Conservation (phyloP, 2,329 filamentous ascomycete species). For the Aspergillus versicolor region DNA sequence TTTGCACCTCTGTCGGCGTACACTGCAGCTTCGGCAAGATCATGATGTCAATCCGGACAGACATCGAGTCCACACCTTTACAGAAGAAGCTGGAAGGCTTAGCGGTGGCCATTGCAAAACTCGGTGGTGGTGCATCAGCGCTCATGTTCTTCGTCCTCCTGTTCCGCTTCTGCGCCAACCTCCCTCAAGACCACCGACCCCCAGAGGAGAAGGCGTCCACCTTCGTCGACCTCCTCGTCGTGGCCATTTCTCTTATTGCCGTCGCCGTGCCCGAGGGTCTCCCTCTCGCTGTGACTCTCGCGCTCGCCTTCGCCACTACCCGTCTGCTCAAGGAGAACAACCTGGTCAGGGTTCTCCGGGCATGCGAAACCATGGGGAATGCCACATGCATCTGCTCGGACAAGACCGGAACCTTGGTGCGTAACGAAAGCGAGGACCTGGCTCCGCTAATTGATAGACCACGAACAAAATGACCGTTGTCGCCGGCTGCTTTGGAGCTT, state of each 20-base stretch:
- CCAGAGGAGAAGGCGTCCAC: conserved; percentile 47
- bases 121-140: conserved; percentile 72
- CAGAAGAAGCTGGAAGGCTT: conserved; percentile 75
- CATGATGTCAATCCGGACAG: conserved; percentile 74
- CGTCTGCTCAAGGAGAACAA: conserved; percentile 65
- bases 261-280: conserved; percentile 62
- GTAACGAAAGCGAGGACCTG: no score
- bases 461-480: conserved; percentile 65
- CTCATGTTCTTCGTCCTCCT: conserved; percentile 78
- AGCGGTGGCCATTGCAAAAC: conserved; percentile 77
- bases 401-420: conserved; percentile 60
- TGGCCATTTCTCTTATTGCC: conserved; percentile 59
- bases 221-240: conserved; percentile 51
- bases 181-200: conserved; percentile 32
- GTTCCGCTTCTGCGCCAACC: no score
- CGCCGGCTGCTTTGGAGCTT: conserved; percentile 53
- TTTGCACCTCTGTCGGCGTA: conserved; percentile 73
- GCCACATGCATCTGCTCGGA: conserved; percentile 65
- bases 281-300: conserved; percentile 61
- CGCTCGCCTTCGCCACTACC: conserved; percentile 62
- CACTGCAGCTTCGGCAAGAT: conserved; percentile 76
- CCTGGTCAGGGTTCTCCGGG: conserved; percentile 58
- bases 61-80: conserved; percentile 73
- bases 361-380: conserved; percentile 65
- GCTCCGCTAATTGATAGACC: conserved; percentile 33